Conservation (phyloP, 2,329 filamentous ascomycete species). For the Pezicula radicicola region DNA sequence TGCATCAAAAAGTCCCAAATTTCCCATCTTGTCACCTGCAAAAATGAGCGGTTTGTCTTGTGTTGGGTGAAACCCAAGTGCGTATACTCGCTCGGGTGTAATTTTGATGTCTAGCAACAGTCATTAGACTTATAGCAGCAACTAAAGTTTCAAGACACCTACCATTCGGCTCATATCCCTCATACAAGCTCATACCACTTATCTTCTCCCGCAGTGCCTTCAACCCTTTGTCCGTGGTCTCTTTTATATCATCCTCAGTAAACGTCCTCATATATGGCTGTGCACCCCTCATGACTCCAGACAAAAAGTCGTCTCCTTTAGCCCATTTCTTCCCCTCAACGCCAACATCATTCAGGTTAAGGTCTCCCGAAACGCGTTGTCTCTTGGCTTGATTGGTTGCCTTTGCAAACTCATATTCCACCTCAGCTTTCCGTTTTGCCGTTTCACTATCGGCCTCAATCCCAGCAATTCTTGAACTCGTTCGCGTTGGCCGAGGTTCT, state of each 20-base stretch:
- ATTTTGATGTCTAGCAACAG: conserved; percentile 73
- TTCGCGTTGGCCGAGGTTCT: conserved; percentile 46
- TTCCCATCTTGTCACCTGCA: conserved; percentile 90
- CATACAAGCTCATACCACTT: conserved; percentile 74
- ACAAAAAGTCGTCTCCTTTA: conserved; percentile 62
- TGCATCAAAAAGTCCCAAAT: conserved; percentile 86
- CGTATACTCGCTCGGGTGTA: conserved; percentile 82
- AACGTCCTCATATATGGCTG: conserved; percentile 84
- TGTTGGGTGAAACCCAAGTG: conserved; percentile 84
- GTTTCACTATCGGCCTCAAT: conserved; percentile 54
- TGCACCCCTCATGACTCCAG: conserved; percentile 63
- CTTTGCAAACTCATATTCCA: conserved; percentile 54
- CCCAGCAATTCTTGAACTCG: conserved; percentile 57
- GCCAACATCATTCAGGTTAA: conserved; percentile 73
- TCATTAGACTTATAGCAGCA: conserved; percentile 1
- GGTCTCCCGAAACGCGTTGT: conserved; percentile 60
- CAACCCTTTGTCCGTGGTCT: conserved; percentile 74
- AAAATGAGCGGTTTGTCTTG: conserved; percentile 85
- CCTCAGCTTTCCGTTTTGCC: conserved; percentile 66
- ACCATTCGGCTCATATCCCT: conserved; percentile 80
- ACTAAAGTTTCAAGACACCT: conserved; percentile 24
- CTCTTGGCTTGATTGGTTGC: conserved; percentile 57
- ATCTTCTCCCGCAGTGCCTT: conserved; percentile 73
- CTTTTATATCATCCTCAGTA: conserved; percentile 75
- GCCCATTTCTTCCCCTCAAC: conserved; percentile 79